Evolutionary conservation across 331 rosid species (phyloP), one percentile per base, ranked within the genome.

Genomic region (Prunus yedoensis): DNA sequence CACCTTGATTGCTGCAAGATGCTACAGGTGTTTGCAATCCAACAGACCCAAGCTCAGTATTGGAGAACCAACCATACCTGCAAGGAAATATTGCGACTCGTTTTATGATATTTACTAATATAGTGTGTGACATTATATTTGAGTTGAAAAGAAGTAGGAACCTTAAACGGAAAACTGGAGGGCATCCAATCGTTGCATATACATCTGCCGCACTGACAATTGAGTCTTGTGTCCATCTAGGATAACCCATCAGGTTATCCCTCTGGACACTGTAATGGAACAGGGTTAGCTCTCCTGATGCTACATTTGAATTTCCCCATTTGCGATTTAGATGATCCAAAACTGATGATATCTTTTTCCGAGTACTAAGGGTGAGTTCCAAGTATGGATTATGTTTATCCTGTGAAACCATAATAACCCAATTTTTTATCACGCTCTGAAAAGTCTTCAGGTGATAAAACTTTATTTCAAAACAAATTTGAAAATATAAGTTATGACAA

Each of bases 1-100:
- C 95, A 21, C 76, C 87, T 78, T 18, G 78, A 76, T 65, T 50
- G 85, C 85, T 75, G 81, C 80, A 62, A 51, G 90, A 78, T 84
- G 87, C 79, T 46, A 80, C 63, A 41, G 89, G 78, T 57, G 77
- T 78, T 75, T 82, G 91, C 75, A 79, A 73, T 57, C 78, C 84
- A 52, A 67, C 71, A 73, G 78, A 74, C 74, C 78, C 88, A 49
- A 73, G 82, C 80, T 89, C 92, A 6, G 82, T 11, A 69, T 60
- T 72, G 79, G 87, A 82, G 82, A 91, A 83, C 99, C 99, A 95
- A 78, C 97, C 97, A 86, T 95, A 95, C 96, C 99, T 95, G 82
- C 88, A 89, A 63, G 84, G 66, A 76, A 59, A 86, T 53, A 71
- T 68, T 17, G 49, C 25, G 53, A 82, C 78, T 66, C 77, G 75